Evolutionary conservation across 768 basidiomycete species (phyloP).

Genomic region (Amanita rimosa): DNA sequence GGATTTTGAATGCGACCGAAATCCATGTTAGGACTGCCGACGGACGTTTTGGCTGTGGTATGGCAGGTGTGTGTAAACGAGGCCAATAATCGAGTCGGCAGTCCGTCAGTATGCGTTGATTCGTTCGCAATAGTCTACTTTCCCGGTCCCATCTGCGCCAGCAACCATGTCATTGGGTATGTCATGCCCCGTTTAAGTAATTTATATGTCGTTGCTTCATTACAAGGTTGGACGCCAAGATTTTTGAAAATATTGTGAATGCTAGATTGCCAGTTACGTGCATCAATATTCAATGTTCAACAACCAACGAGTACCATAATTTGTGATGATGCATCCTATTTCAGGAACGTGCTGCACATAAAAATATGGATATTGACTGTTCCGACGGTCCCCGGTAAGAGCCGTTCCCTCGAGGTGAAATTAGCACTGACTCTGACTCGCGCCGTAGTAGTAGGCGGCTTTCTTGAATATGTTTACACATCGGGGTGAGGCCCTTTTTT

Average conservation of each 20-base stretch:
- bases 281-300: no score
- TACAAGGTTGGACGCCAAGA: constrained; percentile 22
- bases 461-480: constrained; percentile 35
- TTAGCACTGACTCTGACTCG: constrained; percentile 11
- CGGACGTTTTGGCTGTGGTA: constrained; percentile 27
- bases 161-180: constrained; percentile 29
- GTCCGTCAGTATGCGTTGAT: constrained; percentile 23
- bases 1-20: background rate
- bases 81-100: constrained; percentile 33
- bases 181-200: constrained; percentile 29
- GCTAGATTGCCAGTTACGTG: constrained; percentile 11
- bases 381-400: constrained; percentile 27
- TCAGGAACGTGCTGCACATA: constrained; percentile 9
- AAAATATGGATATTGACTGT: constrained; percentile 28
- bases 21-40: constrained; percentile 23
- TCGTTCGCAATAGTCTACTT: constrained; percentile 8
- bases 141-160: no score
- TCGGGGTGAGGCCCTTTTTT: no score
- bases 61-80: no score
- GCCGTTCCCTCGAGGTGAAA: constrained; percentile 6
- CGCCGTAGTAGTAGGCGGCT: constrained; percentile 14
- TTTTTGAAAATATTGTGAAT: constrained; percentile 15
- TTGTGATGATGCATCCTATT: no score
- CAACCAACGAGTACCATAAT: constrained; percentile 9
- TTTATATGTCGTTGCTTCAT: constrained; percentile 1